These are phyloP conservation scores for Calocybe gambosa DNA, from an alignment of 1,284 basidiomycete species.

Conservation along the genomic window DNA sequence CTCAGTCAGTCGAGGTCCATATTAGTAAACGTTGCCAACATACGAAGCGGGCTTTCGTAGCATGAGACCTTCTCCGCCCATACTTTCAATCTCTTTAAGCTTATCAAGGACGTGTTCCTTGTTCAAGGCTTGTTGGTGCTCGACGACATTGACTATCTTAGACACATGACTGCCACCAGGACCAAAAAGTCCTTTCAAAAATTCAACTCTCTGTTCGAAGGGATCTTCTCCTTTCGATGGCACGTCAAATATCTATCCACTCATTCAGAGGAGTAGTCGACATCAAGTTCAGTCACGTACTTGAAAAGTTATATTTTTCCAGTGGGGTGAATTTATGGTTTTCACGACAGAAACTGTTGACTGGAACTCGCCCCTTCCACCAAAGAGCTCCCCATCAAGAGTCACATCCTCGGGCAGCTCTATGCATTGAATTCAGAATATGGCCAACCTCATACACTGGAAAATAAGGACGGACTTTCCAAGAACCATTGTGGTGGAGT, in stretches of 20 bases:
- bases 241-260: constrained; percentile 55
- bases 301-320: constrained; percentile 57
- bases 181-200: constrained; percentile 43
- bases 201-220: constrained; percentile 52
- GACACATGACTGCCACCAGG: constrained; percentile 35
- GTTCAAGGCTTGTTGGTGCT: constrained; percentile 43
- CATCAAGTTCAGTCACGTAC: constrained; percentile 23
- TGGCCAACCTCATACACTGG: neutral
- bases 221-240: constrained; percentile 43
- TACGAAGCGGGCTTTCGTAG: constrained; percentile 50
- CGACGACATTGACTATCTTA: constrained; percentile 45
- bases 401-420: constrained; percentile 54
- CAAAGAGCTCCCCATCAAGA: constrained; percentile 61
- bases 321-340: constrained; percentile 49
- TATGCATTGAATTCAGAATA: constrained; percentile 18
- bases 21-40: constrained; percentile 15
- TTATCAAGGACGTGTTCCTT: constrained; percentile 48
- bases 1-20: neutral
- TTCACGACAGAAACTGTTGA: constrained; percentile 57
- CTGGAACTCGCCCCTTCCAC: constrained; percentile 53
- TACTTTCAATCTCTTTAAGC: constrained; percentile 46
- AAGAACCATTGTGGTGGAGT: constrained; percentile 56
- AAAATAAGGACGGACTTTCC: constrained; percentile 35
- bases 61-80: constrained; percentile 67
- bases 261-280: neutral